These are phyloP conservation scores for Pseudotsuga menziesii DNA, from an alignment of 75 land plant genomes.

Conservation along the genomic window DNA sequence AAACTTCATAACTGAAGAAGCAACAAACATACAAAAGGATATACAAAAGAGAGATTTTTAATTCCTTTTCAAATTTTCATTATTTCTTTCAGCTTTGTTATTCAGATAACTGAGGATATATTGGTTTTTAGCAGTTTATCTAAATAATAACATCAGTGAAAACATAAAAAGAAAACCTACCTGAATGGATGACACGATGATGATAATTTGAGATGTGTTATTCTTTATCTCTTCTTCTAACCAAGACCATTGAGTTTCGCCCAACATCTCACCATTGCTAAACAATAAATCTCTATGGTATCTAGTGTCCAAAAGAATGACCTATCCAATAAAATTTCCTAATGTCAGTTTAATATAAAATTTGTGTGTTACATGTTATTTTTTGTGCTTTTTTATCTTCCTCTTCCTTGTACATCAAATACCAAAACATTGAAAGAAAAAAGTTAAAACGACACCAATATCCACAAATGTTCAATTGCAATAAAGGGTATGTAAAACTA, in stretches of 20 bases:
- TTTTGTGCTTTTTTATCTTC: background rate
- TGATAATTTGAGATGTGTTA: slow-evolving; percentile 57
- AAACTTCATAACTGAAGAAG: background rate
- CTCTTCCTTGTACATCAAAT: background rate
- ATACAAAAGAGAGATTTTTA: background rate
- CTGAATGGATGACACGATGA: slow-evolving; percentile 90
- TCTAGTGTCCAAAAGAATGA: slow-evolving; percentile 85
- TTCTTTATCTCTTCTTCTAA: slow-evolving; percentile 60
- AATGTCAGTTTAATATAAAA: background rate
- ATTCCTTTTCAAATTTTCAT: background rate
- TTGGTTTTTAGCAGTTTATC: background rate
- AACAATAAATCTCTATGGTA: slow-evolving; percentile 80
- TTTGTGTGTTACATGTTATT: too few relatives aligned
- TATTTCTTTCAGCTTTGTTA: background rate
- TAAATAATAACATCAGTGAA: background rate
- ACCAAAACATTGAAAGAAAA: background rate
- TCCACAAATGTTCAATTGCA: background rate
- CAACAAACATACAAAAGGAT: background rate
- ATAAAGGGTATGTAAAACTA: background rate
- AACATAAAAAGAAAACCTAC: slow-evolving; percentile 17
- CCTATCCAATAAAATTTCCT: slow-evolving; percentile 31
- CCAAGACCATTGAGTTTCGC: slow-evolving; percentile 79
- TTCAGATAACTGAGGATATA: background rate
- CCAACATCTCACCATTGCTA: slow-evolving; percentile 60
- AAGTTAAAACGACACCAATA: background rate